phyloP scores from a whole-genome alignment of 805 yeast species.

The Candida golubevii region DNA sequence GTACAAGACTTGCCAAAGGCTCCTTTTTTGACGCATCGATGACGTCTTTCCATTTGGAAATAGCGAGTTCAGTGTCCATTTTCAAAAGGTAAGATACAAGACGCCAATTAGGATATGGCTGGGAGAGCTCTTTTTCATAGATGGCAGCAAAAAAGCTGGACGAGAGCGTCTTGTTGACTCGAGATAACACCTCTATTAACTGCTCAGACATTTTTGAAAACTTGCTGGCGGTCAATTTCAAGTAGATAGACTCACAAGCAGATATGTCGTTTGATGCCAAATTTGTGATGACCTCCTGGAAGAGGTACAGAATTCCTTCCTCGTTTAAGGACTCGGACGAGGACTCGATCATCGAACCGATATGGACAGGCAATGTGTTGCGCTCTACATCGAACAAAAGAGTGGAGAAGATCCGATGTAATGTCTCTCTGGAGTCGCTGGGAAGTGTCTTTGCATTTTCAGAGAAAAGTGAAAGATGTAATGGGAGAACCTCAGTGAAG shows the following conservation, averaged over 20 bases:
- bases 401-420: slow-evolving; percentile 7
- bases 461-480: slow-evolving; percentile 7
- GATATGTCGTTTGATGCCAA: slow-evolving; percentile 31
- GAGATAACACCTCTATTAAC: slow-evolving; percentile 44
- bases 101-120: slow-evolving; percentile 33
- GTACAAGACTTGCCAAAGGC: neutral
- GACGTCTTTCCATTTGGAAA: slow-evolving; percentile 36
- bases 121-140: slow-evolving; percentile 28
- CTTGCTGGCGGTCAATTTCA: slow-evolving; percentile 31
- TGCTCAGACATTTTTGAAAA: slow-evolving; percentile 39
- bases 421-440: neutral
- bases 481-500: slow-evolving; percentile 22
- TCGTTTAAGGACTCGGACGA: slow-evolving; percentile 3
- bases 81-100: slow-evolving; percentile 46
- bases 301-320: slow-evolving; percentile 17
- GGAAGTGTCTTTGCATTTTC: neutral
- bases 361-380: slow-evolving; percentile 2
- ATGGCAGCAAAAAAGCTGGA: slow-evolving; percentile 44
- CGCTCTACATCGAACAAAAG: slow-evolving; percentile 7
- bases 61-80: slow-evolving; percentile 58
- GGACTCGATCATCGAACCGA: neutral
- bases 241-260: slow-evolving; percentile 47
- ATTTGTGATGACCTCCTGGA: slow-evolving; percentile 23
- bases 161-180: slow-evolving; percentile 51
- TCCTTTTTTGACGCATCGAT: slow-evolving; percentile 13